Conservation (phyloP, 768 basidiomycete genomes). For the Hirschioporus abietinus region DNA sequence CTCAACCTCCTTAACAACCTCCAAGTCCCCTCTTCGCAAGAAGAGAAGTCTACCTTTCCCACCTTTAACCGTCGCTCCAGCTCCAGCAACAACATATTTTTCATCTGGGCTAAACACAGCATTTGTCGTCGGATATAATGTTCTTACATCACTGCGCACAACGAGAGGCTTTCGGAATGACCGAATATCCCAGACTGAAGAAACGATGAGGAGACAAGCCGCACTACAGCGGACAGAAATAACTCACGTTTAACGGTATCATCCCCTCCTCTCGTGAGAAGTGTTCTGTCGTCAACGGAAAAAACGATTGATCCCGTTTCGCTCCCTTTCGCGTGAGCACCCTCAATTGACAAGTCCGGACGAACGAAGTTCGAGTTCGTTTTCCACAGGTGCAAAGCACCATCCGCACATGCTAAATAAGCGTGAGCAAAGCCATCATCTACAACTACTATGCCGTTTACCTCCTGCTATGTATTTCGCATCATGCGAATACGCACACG, state of each 20-base stretch:
- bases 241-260: conserved; percentile 90
- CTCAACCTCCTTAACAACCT: conserved; percentile 59
- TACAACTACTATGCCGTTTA: conserved; percentile 30
- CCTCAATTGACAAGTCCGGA: conserved; percentile 81
- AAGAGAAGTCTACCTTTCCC: conserved; percentile 70
- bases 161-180: conserved; percentile 86
- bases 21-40: conserved; percentile 63
- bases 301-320: conserved; percentile 87
- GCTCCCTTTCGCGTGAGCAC: conserved; percentile 79
- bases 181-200: conserved; percentile 88
- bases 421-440: conserved; percentile 1
- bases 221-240: neutral
- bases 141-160: conserved; percentile 55
- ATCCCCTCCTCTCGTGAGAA: conserved; percentile 90
- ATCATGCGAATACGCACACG: conserved; percentile 85
- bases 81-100: conserved; percentile 81
- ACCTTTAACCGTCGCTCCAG: conserved; percentile 61
- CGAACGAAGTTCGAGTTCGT: conserved; percentile 89
- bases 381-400: conserved; percentile 91
- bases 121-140: conserved; percentile 89
- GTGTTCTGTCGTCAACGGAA: conserved; percentile 78
- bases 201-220: conserved; percentile 7
- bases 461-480: conserved; percentile 88
- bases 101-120: conserved; percentile 95
- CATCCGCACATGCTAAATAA: conserved; percentile 78